Base-by-base conservation (phyloP, 2,329 filamentous ascomycete species). In the Claviceps humidiphila region DNA sequence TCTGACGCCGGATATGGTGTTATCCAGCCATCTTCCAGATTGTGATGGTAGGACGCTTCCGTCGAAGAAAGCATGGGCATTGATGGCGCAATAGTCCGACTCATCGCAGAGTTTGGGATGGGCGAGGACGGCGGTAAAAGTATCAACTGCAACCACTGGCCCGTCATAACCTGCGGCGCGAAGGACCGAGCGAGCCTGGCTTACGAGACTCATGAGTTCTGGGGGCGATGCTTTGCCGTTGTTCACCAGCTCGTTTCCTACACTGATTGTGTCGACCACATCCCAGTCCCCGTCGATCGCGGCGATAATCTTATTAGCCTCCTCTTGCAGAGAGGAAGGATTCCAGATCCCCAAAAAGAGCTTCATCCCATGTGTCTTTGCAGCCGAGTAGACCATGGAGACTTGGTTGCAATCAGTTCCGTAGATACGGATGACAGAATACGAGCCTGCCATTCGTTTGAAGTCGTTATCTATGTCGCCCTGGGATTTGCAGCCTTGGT, bases 61-160 rank as follows among this genome's bases (percentile, higher is more conserved):
- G 59, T 94, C 85, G 66, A 93, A 95, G 76, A 89, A 95, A 13
- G 88, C 79, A 66, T 95, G 89, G 58, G 82, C 80, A 68, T 95
- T 95, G 64, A 85, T 78, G 16, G 87, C 85, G 61, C 84, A 88
- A 69, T 86, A 87, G 62, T 94, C 88, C 1, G 85, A 87, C 46
- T 72, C 74, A 26, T 81, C 66, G 68, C 89, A 94, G 47, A 95
- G 75, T 50, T 77, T 70, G 0, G 84, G 83, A 59, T 91, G 77
- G 49, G 72, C 68, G 47, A 82, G 71, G n/a, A 82, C 75, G 5
- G 84, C 81, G 22, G 78, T 75, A 60, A 87, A 86, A 1, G 87
- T 91, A 64, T 95, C 89, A 47, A 91, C 86, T 0, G 85, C 82
- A 40, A 90, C 86, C 34, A 95, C 81, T 1, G 80, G 80, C 2